Base-by-base conservation (phyloP, 176 grass and related monocot species). In the Hordeum marinum region DNA sequence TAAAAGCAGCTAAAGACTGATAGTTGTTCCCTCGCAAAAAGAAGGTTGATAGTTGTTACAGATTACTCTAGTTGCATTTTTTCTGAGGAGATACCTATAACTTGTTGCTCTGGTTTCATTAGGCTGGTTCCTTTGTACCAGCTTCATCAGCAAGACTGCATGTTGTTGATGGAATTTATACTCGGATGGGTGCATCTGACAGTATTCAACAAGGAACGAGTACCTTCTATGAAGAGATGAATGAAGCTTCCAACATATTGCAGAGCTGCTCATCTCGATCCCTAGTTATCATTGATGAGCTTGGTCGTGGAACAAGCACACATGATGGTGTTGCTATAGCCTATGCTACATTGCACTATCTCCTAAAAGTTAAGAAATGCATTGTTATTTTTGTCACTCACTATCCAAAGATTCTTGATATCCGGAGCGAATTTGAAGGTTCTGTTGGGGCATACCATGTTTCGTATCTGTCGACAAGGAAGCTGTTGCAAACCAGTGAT, bases 241-340 rank as follows among this genome's bases (percentile, higher is more conserved):
- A 82, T 52, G 93, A 98, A 89, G 76, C 95, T 67, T 95, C 93
- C 70, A 84, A 89, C 31, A 98, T 98, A 86, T 82, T 98, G 39
- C 87, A 86, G 59, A 95, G 80, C 29, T 98, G 93, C 83, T 93
- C 95, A 59, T 86, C 90, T 25, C 83, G 84, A 5, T 98, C 95
- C 26, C 83, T 98, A 50, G 92, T 98, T 76, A 98, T 98, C 88
- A 95, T 98, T 39, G 95, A 98, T 83, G 95, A 98, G 72, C 92
- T 98, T 84, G 95, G 95, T 14, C 95, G 95, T 68, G 93, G 95
- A 78, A 98, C 95, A 72, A 95, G 92, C 77, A 95, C 95, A 20
- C 91, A 98, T 37, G 93, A 95, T 39, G 95, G 95, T 57, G 91
- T 94, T 75, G 95, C 93, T 58, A 93, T 98, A 88, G 95, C 95